Conservation (phyloP, 164 flowering plant genomes). For the Magnolia sinica region DNA sequence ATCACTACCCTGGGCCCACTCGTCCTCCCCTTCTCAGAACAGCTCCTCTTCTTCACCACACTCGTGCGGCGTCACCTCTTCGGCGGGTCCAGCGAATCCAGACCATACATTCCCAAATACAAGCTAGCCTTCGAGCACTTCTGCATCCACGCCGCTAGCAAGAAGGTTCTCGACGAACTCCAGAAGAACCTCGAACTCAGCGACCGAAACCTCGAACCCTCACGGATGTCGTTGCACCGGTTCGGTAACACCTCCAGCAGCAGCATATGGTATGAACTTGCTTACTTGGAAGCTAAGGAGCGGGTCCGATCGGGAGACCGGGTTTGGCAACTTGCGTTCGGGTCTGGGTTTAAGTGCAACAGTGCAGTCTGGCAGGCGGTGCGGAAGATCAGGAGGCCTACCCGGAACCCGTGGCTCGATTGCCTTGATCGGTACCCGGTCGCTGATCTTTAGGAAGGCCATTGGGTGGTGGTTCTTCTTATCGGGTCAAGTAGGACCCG, state of each 20-base stretch:
- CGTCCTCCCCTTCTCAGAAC: constrained; percentile 90
- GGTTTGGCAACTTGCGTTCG: constrained; percentile 85
- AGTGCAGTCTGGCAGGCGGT: constrained; percentile 76
- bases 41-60: constrained; percentile 68
- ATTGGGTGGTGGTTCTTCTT: no score
- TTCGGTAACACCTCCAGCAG: constrained; percentile 97
- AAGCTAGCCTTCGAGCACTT: constrained; percentile 97
- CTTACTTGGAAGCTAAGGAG: constrained; percentile 85
- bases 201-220: constrained; percentile 74
- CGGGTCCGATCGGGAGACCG: constrained; percentile 72
- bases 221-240: constrained; percentile 73
- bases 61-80: constrained; percentile 47
- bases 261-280: constrained; percentile 93
- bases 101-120: constrained; percentile 81
- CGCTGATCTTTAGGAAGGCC: no score
- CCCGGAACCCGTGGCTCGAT: constrained; percentile 76
- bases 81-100: constrained; percentile 40
- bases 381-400: constrained; percentile 47
- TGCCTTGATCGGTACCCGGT: constrained; percentile 56
- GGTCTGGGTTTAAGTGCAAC: constrained; percentile 96
- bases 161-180: constrained; percentile 68
- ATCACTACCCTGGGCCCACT: constrained; percentile 91
- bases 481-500: no score
- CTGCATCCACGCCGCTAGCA: constrained; percentile 90
- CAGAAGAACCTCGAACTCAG: constrained; percentile 79